Conservation (phyloP, 2,329 filamentous ascomycete genomes). For the Blastomyces silverae region DNA sequence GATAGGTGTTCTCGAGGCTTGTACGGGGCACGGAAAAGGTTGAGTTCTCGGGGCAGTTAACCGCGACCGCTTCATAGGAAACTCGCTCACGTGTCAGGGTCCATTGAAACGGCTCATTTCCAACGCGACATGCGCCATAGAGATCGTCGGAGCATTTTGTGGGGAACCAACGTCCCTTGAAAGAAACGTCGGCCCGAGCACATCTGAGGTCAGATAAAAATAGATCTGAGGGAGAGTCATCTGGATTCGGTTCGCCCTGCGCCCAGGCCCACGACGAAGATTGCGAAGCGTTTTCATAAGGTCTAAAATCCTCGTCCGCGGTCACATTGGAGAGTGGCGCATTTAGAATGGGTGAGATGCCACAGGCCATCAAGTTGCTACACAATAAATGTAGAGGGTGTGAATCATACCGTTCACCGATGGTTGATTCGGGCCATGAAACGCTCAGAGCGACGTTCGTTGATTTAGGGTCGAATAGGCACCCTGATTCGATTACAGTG, state of each 20-base stretch:
- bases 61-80: slow-evolving; percentile 41
- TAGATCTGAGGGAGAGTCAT: slow-evolving; percentile 23
- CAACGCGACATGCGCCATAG: slow-evolving; percentile 52
- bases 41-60: slow-evolving; percentile 46
- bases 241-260: slow-evolving; percentile 45
- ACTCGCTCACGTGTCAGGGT: slow-evolving; percentile 41
- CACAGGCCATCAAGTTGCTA: slow-evolving; percentile 48
- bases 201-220: slow-evolving; percentile 45
- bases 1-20: slow-evolving; percentile 56
- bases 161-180: slow-evolving; percentile 52
- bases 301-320: slow-evolving; percentile 41
- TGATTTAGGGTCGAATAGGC: slow-evolving; percentile 46
- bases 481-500: slow-evolving; percentile 43
- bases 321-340: slow-evolving; percentile 47
- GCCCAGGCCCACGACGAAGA: slow-evolving; percentile 57
- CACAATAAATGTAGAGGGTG: slow-evolving; percentile 32
- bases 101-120: slow-evolving; percentile 53
- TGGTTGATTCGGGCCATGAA: slow-evolving; percentile 46
- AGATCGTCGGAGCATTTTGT: slow-evolving; percentile 49
- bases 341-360: slow-evolving; percentile 56
- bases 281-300: slow-evolving; percentile 48
- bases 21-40: slow-evolving; percentile 54
- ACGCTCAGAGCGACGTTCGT: slow-evolving; percentile 44
- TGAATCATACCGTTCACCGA: slow-evolving; percentile 25
- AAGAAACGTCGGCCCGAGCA: slow-evolving; percentile 47